phyloP scores from a whole-genome alignment of 2,329 filamentous ascomycete species.

The Spiromastix sp. region DNA sequence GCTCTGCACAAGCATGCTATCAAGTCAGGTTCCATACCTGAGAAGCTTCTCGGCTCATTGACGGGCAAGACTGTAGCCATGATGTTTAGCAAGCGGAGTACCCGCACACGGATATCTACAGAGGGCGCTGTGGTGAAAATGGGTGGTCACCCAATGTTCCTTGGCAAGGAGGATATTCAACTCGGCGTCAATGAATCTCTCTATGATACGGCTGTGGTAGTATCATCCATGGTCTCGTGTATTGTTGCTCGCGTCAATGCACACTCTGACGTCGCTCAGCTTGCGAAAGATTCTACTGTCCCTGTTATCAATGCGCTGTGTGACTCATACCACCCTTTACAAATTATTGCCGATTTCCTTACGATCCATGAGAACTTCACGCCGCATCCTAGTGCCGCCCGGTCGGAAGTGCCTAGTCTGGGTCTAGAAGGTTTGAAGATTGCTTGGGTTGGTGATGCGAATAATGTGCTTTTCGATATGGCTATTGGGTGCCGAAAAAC shows the following conservation, averaged over 20 bases:
- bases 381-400: constrained; percentile 22
- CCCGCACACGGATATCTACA: constrained; percentile 84
- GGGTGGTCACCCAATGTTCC: constrained; percentile 91
- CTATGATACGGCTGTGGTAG: constrained; percentile 82
- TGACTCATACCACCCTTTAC: constrained; percentile 84
- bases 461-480: constrained; percentile 92
- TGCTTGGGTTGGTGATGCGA: constrained; percentile 92
- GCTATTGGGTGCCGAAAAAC: constrained; percentile 80
- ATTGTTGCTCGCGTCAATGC: constrained; percentile 71
- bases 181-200: constrained; percentile 88
- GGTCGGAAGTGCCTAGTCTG: constrained; percentile 37
- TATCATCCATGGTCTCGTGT: constrained; percentile 85
- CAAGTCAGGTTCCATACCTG: constrained; percentile 57
- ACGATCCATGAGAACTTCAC: constrained; percentile 75
- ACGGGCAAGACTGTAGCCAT: constrained; percentile 76
- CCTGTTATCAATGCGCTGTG: constrained; percentile 83
- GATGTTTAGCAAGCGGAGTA: constrained; percentile 95
- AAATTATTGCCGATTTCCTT: constrained; percentile 87
- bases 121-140: constrained; percentile 82
- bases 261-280: constrained; percentile 61
- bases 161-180: constrained; percentile 93
- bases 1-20: constrained; percentile 63
- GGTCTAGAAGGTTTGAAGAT: constrained; percentile 77
- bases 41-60: constrained; percentile 51
- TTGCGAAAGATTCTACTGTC: constrained; percentile 63